Base-by-base conservation (phyloP, 495 filamentous ascomycete genomes). In the Tuber aestivum region DNA sequence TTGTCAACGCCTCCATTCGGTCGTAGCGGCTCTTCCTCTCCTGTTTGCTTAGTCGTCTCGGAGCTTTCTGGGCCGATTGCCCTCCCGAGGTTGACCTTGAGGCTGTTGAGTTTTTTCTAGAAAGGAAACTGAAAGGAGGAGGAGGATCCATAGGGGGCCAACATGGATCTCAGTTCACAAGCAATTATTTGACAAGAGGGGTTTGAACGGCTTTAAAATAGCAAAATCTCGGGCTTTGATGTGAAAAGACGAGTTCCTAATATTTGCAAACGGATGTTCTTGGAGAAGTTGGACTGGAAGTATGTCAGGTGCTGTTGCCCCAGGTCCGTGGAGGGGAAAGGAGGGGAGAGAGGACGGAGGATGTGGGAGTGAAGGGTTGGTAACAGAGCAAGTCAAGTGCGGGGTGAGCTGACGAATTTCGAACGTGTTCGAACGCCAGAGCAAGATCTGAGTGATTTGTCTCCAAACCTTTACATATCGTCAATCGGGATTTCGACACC, bases 1-100 rank as follows among this genome's bases (percentile, higher is more conserved):
- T 91, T 81, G 92, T 93, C 1, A 91, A 90, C 0, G 88, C 91
- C 0, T 91, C 91, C 4, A 93, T 16, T 91, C 85, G 74, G 90
- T 87, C 37, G 78, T 85, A 83, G 73, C 75, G 70, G 23, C 35
- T 71, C 61, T 75, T 72, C 68, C 81, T 74, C 72, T 83, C 70
- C 44, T 79, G 42, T 76, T 79, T 76, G 18, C 75, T 80, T 71
- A 79, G 69, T 16, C 78, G 78, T 40, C 40, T 78, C n/a, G 56
- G 44, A 45, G 35, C 35, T 32, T 61, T 32, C 56, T 61, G n/a
- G n/a, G n/a, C n/a, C 70, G 72, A 4, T 32, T 35, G n/a, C 50
- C 48, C 72, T 27, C 20, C 23, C 27, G 16, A 41, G 41, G 23
- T 14, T 75, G 9, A 41, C 27, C 16, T 21, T 41, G 76, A 72